Percentiles rank a stretch among this genome's conserved stretches.
Conservation (phyloP, 805 yeast genomes). For the Ascoidea rubescens region DNA sequence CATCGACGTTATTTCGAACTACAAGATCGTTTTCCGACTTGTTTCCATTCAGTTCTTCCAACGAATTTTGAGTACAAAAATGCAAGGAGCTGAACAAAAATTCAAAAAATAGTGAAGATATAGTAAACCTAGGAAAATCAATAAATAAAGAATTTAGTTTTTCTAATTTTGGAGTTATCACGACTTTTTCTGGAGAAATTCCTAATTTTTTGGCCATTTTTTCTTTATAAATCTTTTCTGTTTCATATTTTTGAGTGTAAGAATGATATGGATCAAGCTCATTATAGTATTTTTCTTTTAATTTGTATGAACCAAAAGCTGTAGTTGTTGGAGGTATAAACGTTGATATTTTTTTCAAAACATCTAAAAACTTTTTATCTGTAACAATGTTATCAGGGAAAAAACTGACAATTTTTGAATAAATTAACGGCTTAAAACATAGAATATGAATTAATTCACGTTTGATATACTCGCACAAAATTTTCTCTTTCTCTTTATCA, state of each 20-base stretch:
- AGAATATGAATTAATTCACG: slow-evolving; percentile 72
- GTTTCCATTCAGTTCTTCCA: slow-evolving; percentile 10
- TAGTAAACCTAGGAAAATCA: slow-evolving; percentile 35
- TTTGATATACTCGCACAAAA: slow-evolving; percentile 17
- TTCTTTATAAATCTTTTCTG: slow-evolving; percentile 48
- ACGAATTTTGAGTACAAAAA: slow-evolving; percentile 17
- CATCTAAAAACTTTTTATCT: slow-evolving; percentile 61
- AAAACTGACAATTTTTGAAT: slow-evolving; percentile 50
- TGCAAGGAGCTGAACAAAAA: slow-evolving; percentile 37
- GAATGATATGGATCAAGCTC: slow-evolving; percentile 75
- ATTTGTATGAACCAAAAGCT: slow-evolving; percentile 51
- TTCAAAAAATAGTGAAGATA: slow-evolving; percentile 36
- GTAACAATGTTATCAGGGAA: slow-evolving; percentile 66
- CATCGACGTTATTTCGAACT: slow-evolving; percentile 32
- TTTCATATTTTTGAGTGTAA: slow-evolving; percentile 71
- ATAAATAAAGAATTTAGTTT: slow-evolving; percentile 25
- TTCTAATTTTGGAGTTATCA: slow-evolving; percentile 35
- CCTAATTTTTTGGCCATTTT: slow-evolving; percentile 25
- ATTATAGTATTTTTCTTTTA: slow-evolving; percentile 40
- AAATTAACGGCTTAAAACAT: slow-evolving; percentile 63
- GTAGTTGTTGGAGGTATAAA: slow-evolving; percentile 45
- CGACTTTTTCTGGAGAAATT: slow-evolving; percentile 32
- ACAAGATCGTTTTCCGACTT: slow-evolving; percentile 12
- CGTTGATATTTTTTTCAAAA: slow-evolving; percentile 41
- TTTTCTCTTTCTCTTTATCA: neutral